Evolutionary conservation across 2,329 filamentous ascomycete genomes (phyloP), one percentile per base, ranked within the genome.

Genomic region (Talaromyces sp.): DNA sequence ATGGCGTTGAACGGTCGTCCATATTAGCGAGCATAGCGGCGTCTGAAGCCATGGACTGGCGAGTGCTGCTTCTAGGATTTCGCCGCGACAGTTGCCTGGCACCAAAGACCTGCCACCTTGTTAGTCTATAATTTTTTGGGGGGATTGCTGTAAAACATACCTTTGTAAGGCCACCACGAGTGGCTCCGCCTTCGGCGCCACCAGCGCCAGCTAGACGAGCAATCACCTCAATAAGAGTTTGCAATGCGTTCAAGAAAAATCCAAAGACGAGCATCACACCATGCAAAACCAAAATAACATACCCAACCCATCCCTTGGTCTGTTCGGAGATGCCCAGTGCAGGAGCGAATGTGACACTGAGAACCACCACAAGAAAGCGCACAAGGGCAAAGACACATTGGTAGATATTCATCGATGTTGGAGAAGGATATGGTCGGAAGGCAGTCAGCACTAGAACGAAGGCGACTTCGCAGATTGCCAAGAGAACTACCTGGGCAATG

Each of bases 401-500:
- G 67, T 97, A 97, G 10, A 91, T 86, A 72, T 98, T 98, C 95
- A 99, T 99, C 30, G 93, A 97, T 0, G 95, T 98, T 25, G 93
- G 87, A 1, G 88, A 87, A 63, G 93, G 88, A 70, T 96, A 99
- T 0, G 95, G 95, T 17, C 90, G 87, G 78, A 98, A 96, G 8
- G 92, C 91, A 68, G 95, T 88, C 4, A 98, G 79, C 0, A 93
- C 93, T 52, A 98, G 81, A 39, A 97, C 87, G 62, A 93, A 86
- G 36, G 97, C 89, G 64, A 98, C 90, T 77, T 99, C 95, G 75
- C 93, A 97, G 59, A 97, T 93, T 28, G 93, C 93, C 44, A 99
- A 83, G 51, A 98, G 81, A 27, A 97, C 90, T 61, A 99, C 85
- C 75, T 99, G 95, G 2, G 92, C 93, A 61, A 97, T 92, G 8